Percentiles rank a stretch among this genome's conserved stretches.
These are phyloP conservation scores for Cinnamomum micranthum DNA, from an alignment of 164 flowering plant genomes.

Conservation along the genomic window DNA sequence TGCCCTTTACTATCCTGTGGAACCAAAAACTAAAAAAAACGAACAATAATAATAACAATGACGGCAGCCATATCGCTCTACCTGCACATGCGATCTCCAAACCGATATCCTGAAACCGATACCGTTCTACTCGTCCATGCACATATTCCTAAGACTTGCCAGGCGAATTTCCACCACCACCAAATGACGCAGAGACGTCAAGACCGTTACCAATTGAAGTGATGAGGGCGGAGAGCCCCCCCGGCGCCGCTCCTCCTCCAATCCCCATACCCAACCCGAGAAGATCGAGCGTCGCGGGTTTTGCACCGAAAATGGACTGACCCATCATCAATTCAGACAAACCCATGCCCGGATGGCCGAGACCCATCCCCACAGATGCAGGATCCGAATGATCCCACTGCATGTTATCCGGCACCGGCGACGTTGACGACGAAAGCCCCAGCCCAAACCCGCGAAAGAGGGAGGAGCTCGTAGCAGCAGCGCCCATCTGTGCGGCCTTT, in stretches of 20 bases:
- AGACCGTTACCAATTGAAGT: conserved; percentile 60
- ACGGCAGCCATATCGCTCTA: background rate
- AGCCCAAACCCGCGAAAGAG: conserved; percentile 58
- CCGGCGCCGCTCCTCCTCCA: conserved; percentile 25
- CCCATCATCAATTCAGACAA: conserved; percentile 34
- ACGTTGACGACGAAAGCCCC: conserved; percentile 7
- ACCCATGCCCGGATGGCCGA: conserved; percentile 26
- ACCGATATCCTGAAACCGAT: background rate
- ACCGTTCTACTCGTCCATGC: conserved; percentile 6
- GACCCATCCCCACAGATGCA: conserved; percentile 42
- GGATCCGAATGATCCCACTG: conserved; percentile 20
- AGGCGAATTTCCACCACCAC: conserved; percentile 24
- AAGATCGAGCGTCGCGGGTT: conserved; percentile 59
- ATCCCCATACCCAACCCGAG: conserved; percentile 59
- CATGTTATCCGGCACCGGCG: conserved; percentile 19
- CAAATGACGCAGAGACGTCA: conserved; percentile 41
- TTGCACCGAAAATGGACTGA: conserved; percentile 33
- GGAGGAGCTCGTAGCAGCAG: conserved; percentile 45
- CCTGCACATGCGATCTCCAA: background rate
- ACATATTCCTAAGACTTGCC: conserved; percentile 25
- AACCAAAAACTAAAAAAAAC: too few relatives aligned
- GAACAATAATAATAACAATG: too few relatives aligned
- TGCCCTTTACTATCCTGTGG: too few relatives aligned
- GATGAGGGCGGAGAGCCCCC: conserved; percentile 46
- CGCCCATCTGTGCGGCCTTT: conserved; percentile 74